Base-by-base conservation (phyloP, 106 monocot genomes). In the Gastrodia elata region DNA sequence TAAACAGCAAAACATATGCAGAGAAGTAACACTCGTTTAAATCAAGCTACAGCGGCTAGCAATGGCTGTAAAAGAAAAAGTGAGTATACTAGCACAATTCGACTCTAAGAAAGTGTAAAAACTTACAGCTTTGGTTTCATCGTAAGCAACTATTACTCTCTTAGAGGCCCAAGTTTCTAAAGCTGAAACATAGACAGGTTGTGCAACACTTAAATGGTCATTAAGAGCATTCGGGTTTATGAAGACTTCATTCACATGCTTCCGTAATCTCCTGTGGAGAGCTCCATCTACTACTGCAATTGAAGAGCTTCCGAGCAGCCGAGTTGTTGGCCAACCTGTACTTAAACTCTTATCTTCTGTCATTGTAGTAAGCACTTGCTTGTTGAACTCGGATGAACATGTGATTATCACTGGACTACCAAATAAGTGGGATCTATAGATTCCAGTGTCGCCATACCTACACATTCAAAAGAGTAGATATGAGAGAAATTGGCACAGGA, bases 361-460 rank as follows among this genome's bases (percentile, higher is more conserved):
- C 49, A 32, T 55, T 9, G 55, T 76, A 28, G 65, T 38, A 33
- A 81, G 72, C 37, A 76, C 75, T 76, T 80, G 75, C 64, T 76
- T 81, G 65, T 81, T 81, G 49, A 52, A 65, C 68, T 81, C 81
- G 4, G 81, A 76, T 6, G 81, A 76, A 72, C 72, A 81, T 76
- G 81, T 71, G 9, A 81, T 72, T 52, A 81, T 76, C 36, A 55
- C 64, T 40, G 81, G 81, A 55, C 38, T 30, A 5, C 81, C 81
- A 72, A 81, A 76, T 73, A 81, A 67, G 52, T 76, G 76, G 49
- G 81, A 72, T 64, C 72, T 71, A 71, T 81, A 81, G 14, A 81
- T 68, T 20, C 81, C 76, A 33, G 72, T 76, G 24, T 81, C 81
- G 33, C 81, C 81, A 56, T 81, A 81, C 72, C 81, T 81, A 35